Evolutionary conservation across 257 asterid genomes (phyloP).

Genomic region (Orobanche coerulescens): DNA sequence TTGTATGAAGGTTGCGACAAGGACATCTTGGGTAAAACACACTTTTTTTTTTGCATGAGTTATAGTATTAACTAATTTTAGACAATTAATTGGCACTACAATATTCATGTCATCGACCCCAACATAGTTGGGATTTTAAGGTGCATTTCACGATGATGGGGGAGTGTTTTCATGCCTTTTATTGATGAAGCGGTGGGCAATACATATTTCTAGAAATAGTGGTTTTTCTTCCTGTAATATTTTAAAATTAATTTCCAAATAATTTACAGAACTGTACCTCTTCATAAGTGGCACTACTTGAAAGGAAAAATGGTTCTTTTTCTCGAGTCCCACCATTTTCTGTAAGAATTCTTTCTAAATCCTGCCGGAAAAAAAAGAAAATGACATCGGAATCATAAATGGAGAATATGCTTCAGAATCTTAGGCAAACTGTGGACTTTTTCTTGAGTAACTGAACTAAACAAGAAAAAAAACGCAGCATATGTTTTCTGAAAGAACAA

Average conservation of each 20-base stretch:
- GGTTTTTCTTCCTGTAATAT: slow-evolving; percentile 6
- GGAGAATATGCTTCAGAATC: background rate
- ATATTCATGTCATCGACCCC: too few relatives aligned
- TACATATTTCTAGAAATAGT: background rate
- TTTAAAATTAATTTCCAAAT: background rate
- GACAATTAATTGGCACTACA: too few relatives aligned
- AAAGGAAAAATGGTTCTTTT: slow-evolving; percentile 76
- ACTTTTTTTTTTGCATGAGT: too few relatives aligned
- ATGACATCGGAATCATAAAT: background rate
- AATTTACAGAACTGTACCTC: slow-evolving; percentile 39
- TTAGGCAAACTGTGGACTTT: background rate
- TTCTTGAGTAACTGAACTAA: background rate
- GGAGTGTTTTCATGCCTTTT: too few relatives aligned
- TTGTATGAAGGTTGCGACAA: too few relatives aligned
- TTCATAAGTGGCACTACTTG: slow-evolving; percentile 34
- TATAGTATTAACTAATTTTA: too few relatives aligned
- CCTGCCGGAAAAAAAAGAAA: slow-evolving; percentile 40
- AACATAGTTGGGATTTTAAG: too few relatives aligned
- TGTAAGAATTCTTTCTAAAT: slow-evolving; percentile 63
- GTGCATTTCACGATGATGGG: too few relatives aligned
- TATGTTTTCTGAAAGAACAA: background rate
- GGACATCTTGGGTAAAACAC: too few relatives aligned
- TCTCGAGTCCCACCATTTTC: slow-evolving; percentile 65
- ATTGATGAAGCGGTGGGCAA: background rate
- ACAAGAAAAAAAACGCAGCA: slow-evolving; percentile 13